These are phyloP conservation scores for Euphorbia lathyris DNA, from an alignment of 345 rosid genomes.

Conservation along the genomic window DNA sequence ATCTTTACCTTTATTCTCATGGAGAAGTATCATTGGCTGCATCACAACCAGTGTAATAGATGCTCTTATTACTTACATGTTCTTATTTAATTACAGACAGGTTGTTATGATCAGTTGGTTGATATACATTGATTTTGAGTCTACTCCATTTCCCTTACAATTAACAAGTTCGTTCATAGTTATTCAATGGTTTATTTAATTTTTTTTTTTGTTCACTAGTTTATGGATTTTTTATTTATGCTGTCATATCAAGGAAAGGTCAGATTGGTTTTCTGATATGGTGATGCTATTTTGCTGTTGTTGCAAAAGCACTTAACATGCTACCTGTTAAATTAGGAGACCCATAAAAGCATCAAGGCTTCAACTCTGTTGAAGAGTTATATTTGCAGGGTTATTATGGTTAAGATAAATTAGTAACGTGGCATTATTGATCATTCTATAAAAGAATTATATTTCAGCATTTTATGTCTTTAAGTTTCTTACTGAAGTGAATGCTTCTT, in stretches of 20 bases:
- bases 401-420: not conserved
- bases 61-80: conserved; percentile 27
- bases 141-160: not conserved
- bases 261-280: not conserved
- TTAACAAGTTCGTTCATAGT: not conserved
- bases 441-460: not conserved
- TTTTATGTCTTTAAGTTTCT: not conserved
- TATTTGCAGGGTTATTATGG: not conserved
- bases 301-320: not conserved
- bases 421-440: not conserved
- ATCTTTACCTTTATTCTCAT: conserved; percentile 90
- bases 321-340: not conserved
- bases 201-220: not conserved
- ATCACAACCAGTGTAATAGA: conserved; percentile 99
- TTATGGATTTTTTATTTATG: conserved; percentile 5
- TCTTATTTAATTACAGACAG: conserved; percentile 6
- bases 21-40: conserved; percentile 97
- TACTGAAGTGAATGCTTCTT: not conserved
- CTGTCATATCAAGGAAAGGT: too few species aligned
- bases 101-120: not conserved
- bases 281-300: not conserved
- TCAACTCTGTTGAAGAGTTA: not conserved
- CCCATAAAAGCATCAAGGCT: not conserved
- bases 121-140: conserved; percentile 4
- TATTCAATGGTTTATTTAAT: not conserved